Evolutionary conservation across 441 rosid species (phyloP).

Genomic region (Gossypium gossypioides): DNA sequence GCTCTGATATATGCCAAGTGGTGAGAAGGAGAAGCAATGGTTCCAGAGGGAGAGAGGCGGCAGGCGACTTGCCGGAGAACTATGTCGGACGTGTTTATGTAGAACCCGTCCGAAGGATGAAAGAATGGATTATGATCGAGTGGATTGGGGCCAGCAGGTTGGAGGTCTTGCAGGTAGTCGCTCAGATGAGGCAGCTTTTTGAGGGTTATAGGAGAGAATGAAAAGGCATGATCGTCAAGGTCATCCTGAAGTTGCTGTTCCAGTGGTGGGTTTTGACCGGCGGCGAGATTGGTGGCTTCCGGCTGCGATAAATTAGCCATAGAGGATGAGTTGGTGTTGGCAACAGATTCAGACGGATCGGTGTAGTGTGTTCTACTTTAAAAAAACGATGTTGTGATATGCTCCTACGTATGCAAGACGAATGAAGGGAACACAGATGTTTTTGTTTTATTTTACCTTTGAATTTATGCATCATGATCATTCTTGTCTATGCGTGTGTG

Average conservation of each 20-base stretch:
- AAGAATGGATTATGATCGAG: slow-evolving; percentile 46
- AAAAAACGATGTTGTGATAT: background rate
- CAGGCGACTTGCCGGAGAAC: slow-evolving; percentile 48
- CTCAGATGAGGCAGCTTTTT: slow-evolving; percentile 32
- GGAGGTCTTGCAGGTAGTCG: slow-evolving; percentile 32
- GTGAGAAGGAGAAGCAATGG: slow-evolving; percentile 16
- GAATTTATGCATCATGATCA: background rate
- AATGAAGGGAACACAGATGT: background rate
- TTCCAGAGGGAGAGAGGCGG: slow-evolving; percentile 37
- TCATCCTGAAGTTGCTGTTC: background rate
- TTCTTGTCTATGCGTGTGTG: background rate
- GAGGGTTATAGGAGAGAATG: slow-evolving; percentile 22
- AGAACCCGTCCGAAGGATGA: slow-evolving; percentile 55
- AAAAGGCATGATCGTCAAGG: slow-evolving; percentile 8
- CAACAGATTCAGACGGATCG: background rate
- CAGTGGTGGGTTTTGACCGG: background rate
- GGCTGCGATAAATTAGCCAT: slow-evolving; percentile 4
- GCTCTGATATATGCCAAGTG: slow-evolving; percentile 50
- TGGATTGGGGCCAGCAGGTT: slow-evolving; percentile 33
- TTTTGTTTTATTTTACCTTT: background rate
- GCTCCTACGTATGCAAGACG: background rate
- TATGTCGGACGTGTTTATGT: slow-evolving; percentile 44
- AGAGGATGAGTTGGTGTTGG: background rate
- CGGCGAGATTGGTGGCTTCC: background rate
- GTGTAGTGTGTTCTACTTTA: background rate